These are phyloP conservation scores for Backusella psychrophila DNA, from an alignment of 192 early-diverging fungal genomes.

Conservation along the genomic window DNA sequence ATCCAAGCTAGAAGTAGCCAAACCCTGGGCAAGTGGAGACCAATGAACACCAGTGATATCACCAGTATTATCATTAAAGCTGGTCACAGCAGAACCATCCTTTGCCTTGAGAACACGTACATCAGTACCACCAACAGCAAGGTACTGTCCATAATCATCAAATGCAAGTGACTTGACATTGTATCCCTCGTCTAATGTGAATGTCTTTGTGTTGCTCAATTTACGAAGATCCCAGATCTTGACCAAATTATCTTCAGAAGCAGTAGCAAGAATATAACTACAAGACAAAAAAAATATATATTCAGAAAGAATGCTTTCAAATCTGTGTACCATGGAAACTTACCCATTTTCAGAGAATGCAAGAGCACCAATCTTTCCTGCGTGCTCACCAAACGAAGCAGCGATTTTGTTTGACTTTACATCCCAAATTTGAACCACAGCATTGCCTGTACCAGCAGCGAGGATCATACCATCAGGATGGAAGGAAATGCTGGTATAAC, in stretches of 20 bases:
- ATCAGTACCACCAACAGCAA: conserved; percentile 69
- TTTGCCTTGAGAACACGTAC: conserved; percentile 67
- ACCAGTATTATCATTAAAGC: conserved; percentile 46
- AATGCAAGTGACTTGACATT: conserved; percentile 65
- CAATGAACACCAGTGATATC: conserved; percentile 59
- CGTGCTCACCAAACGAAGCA: conserved; percentile 62
- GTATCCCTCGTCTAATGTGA: conserved; percentile 56
- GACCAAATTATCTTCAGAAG: conserved; percentile 65
- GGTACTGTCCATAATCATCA: conserved; percentile 83
- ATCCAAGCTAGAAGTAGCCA: conserved; percentile 54
- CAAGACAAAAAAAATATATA: neutral
- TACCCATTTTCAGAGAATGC: conserved; percentile 90
- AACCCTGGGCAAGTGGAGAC: conserved; percentile 52
- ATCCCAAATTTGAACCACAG: conserved; percentile 80
- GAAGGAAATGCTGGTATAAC: conserved; percentile 67
- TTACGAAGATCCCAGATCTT: conserved; percentile 96
- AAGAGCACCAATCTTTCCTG: conserved; percentile 66
- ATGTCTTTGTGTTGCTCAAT: conserved; percentile 62
- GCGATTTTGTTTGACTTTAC: conserved; percentile 66
- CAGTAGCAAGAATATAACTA: conserved; percentile 82
- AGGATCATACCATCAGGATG: conserved; percentile 94
- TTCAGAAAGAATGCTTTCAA: neutral
- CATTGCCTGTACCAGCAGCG: conserved; percentile 72
- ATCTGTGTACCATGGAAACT: neutral
- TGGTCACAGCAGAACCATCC: conserved; percentile 54